phyloP scores from a whole-genome alignment of 1,284 basidiomycete genomes.

The Chondrostereum purpureum region DNA sequence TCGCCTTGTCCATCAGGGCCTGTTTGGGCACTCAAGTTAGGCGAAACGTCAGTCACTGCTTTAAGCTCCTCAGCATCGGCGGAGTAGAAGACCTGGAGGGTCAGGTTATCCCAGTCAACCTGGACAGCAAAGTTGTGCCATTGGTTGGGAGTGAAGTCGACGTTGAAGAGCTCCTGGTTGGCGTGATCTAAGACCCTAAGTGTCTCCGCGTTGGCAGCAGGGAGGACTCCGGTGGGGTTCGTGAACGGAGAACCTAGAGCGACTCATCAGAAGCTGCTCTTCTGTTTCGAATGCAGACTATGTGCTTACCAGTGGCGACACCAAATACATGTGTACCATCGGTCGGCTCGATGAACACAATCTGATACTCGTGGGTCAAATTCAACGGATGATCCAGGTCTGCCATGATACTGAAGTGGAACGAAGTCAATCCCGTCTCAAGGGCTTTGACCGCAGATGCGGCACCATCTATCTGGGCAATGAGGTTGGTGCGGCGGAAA shows the following conservation, averaged over 20 bases:
- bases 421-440: conserved; percentile 39
- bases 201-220: conserved; percentile 31
- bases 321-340: conserved; percentile 55
- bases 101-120: conserved; percentile 47
- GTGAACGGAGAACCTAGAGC: conserved; percentile 48
- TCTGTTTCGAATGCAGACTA: not conserved
- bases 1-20: conserved; percentile 48
- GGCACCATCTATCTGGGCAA: conserved; percentile 39
- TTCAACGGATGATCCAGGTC: conserved; percentile 42
- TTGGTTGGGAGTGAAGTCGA: conserved; percentile 33
- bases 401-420: conserved; percentile 48
- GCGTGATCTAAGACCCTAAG: conserved; percentile 51
- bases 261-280: not conserved
- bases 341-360: conserved; percentile 54
- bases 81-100: conserved; percentile 47
- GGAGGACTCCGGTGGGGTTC: conserved; percentile 37
- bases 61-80: conserved; percentile 28
- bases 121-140: conserved; percentile 61
- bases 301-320: conserved; percentile 42
- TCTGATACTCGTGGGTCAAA: conserved; percentile 52
- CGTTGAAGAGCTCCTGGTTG: conserved; percentile 41
- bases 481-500: conserved; percentile 54
- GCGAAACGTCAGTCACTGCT: conserved; percentile 32
- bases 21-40: conserved; percentile 32
- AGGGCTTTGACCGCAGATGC: conserved; percentile 32